Percentiles rank a stretch among this genome's conserved stretches.
phyloP scores from a whole-genome alignment of 2,329 filamentous ascomycete species.

The Fusarium phyllophilum region DNA sequence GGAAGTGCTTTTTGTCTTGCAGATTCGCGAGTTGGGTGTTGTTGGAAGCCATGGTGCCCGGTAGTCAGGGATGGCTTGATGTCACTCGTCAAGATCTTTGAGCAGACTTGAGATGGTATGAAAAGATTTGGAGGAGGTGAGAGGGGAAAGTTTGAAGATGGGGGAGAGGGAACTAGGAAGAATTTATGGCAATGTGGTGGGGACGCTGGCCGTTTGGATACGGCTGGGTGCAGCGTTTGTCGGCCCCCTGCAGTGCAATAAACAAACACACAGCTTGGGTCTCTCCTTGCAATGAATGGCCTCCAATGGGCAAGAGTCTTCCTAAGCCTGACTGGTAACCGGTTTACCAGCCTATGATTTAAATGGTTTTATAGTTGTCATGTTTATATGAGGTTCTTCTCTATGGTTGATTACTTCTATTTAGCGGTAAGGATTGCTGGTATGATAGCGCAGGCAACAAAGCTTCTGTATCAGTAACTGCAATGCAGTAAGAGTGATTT shows the following conservation, averaged over 20 bases:
- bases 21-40: not conserved
- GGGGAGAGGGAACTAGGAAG: not conserved
- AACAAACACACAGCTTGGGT: not conserved
- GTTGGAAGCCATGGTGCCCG: not conserved
- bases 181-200: not conserved
- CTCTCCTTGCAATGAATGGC: too few relatives aligned
- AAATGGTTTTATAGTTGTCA: too few relatives aligned
- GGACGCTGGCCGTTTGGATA: not conserved
- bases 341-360: accelerated
- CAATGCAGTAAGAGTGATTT: accelerated
- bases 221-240: not conserved
- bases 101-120: accelerated
- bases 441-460: accelerated
- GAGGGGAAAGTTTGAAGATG: accelerated
- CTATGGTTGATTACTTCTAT: not conserved
- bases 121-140: not conserved
- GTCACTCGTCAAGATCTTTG: too few relatives aligned
- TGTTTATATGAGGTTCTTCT: too few relatives aligned
- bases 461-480: not conserved
- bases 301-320: too few relatives aligned
- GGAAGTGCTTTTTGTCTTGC: conserved; percentile 5
- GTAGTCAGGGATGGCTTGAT: accelerated
- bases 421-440: too few relatives aligned
- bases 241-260: not conserved
- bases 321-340: accelerated